phyloP scores from a whole-genome alignment of 306 rosid species.

The Begonia peltatifolia region DNA sequence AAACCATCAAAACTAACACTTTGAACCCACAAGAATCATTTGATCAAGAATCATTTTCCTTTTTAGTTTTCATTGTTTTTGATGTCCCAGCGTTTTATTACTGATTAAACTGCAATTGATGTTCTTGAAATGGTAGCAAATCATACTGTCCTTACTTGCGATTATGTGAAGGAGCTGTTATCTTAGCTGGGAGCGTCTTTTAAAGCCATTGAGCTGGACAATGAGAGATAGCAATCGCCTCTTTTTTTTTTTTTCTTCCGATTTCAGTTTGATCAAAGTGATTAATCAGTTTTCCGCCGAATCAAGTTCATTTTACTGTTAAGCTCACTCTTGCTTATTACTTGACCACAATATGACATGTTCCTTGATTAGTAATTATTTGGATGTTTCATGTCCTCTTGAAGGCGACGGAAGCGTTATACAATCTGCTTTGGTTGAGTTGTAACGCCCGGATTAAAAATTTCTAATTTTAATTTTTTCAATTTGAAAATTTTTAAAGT shows the following conservation, averaged over 20 bases:
- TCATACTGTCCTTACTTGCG: not conserved
- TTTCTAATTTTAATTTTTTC: too few relatives aligned
- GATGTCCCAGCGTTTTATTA: not conserved
- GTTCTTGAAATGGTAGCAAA: not conserved
- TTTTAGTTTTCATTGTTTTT: too few relatives aligned
- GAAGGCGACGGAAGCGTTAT: constrained; percentile 49
- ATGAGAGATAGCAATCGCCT: not conserved
- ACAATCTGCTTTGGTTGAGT: constrained; percentile 15
- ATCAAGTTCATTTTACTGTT: not conserved
- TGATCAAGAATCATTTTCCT: too few relatives aligned
- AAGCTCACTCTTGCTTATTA: not conserved
- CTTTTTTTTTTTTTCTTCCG: too few relatives aligned
- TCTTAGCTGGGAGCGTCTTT: not conserved
- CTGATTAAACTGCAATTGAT: not conserved
- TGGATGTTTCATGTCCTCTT: not conserved
- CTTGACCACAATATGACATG: not conserved
- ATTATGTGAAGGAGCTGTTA: not conserved
- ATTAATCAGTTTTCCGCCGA: not conserved
- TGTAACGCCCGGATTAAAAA: too few relatives aligned
- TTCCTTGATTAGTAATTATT: not conserved
- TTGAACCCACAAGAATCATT: too few relatives aligned
- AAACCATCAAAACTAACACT: too few relatives aligned
- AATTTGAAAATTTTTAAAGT: too few relatives aligned
- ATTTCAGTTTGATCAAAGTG: too few relatives aligned
- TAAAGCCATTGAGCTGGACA: not conserved